Evolutionary conservation across 352 stramenopile species (phyloP).

Genomic region (Halophytophthora batemanensis): DNA sequence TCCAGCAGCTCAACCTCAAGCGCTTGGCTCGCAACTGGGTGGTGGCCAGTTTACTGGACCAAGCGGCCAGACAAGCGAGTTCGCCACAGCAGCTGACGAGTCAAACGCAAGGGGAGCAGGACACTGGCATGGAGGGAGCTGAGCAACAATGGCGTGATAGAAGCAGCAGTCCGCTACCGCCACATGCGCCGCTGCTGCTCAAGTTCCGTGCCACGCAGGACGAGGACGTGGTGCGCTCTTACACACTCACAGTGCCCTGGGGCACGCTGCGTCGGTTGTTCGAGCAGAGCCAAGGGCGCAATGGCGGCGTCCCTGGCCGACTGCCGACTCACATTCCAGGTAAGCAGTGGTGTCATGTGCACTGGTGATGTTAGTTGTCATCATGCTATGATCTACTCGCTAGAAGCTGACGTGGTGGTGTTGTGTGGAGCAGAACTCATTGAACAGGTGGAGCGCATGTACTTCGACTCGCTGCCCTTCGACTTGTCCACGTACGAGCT

Average conservation of each 20-base stretch:
- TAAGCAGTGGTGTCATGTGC: constrained; percentile 9
- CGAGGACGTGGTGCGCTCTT: constrained; percentile 40
- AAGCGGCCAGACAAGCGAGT: constrained; percentile 4
- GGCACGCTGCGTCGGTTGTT: constrained; percentile 39
- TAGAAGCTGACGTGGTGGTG: background rate
- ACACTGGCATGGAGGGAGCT: constrained; percentile 6
- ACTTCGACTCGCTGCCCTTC: constrained; percentile 53
- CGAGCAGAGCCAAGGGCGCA: constrained; percentile 24
- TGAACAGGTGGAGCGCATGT: constrained; percentile 47
- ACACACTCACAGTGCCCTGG: constrained; percentile 65
- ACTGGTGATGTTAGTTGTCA: constrained; percentile 1
- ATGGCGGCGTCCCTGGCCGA: constrained; percentile 4
- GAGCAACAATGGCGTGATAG: constrained; percentile 1
- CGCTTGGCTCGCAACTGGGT: constrained; percentile 46
- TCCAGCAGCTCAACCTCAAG: constrained; percentile 51
- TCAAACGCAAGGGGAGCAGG: constrained; percentile 3
- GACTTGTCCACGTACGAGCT: constrained; percentile 53
- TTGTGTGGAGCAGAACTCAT: constrained; percentile 37
- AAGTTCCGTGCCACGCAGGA: constrained; percentile 45
- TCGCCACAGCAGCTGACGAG: constrained; percentile 4
- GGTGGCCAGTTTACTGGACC: constrained; percentile 33
- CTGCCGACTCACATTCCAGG: constrained; percentile 23
- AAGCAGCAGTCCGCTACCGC: constrained; percentile 7
- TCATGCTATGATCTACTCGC: constrained; percentile 7
- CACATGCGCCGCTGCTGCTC: constrained; percentile 39